phyloP scores from a whole-genome alignment of 176 grass and related monocot species.

The Paspalum vaginatum region DNA sequence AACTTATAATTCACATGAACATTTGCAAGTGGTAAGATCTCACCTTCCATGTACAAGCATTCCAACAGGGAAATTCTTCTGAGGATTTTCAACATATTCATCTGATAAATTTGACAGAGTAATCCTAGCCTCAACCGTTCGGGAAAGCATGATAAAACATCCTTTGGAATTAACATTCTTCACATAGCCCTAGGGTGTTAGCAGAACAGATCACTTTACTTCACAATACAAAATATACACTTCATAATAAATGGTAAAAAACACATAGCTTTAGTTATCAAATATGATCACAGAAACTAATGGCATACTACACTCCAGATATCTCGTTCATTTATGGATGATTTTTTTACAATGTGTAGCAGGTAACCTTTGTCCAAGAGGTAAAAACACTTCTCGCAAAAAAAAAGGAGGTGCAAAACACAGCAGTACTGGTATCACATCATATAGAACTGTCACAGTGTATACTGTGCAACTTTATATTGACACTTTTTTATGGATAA shows the following conservation, averaged over 20 bases:
- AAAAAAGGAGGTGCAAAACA: no score
- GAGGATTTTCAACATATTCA: slow-evolving; percentile 80
- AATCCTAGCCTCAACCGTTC: slow-evolving; percentile 76
- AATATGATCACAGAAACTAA: neutral
- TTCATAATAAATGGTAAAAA: slow-evolving; percentile 8
- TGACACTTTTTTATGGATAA: neutral
- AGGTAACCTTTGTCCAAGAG: neutral
- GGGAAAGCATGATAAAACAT: slow-evolving; percentile 93
- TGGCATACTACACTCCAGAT: neutral
- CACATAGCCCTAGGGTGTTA: slow-evolving; percentile 76
- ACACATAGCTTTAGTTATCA: neutral
- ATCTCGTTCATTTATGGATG: neutral
- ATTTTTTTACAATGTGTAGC: neutral
- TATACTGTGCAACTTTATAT: neutral
- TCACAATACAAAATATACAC: neutral
- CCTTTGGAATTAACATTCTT: slow-evolving; percentile 88
- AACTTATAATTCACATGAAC: slow-evolving; percentile 1
- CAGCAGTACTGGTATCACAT: slow-evolving; percentile 7
- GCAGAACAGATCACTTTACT: slow-evolving; percentile 10
- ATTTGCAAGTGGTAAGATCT: slow-evolving; percentile 33
- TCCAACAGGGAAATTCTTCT: slow-evolving; percentile 81
- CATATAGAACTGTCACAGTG: neutral
- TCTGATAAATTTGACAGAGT: slow-evolving; percentile 86
- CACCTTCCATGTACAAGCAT: slow-evolving; percentile 89
- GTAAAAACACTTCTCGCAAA: no score